phyloP scores from a whole-genome alignment of 1,139 yeast species.

The Hemisphaericaspora lyxosophila region DNA sequence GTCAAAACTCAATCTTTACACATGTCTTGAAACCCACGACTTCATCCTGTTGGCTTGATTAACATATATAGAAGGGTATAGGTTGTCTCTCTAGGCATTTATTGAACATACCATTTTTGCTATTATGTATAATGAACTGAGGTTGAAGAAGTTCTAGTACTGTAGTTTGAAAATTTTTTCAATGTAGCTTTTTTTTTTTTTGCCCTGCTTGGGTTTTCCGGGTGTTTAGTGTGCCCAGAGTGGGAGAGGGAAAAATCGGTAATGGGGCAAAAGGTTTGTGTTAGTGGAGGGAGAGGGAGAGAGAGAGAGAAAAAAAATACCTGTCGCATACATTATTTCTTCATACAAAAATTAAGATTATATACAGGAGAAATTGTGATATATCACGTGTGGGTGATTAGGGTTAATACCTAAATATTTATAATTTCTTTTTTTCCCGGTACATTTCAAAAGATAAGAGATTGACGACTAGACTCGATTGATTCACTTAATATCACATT shows the following conservation, averaged over 20 bases:
- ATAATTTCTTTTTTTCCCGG: too few species aligned
- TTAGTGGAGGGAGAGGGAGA: neutral
- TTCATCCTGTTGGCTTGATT: too few species aligned
- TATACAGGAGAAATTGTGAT: neutral
- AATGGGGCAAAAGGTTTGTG: neutral
- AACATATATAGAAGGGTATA: neutral
- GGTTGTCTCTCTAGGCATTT: neutral
- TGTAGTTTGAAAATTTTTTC: slow-evolving; percentile 9
- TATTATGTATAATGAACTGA: slow-evolving; percentile 8
- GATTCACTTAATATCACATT: too few species aligned
- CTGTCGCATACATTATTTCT: neutral
- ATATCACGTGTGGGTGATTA: neutral
- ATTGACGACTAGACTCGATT: too few species aligned
- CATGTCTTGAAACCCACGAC: too few species aligned
- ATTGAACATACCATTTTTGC: slow-evolving; percentile 18
- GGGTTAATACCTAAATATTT: neutral
- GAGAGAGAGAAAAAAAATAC: too few species aligned
- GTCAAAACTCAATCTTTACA: too few species aligned
- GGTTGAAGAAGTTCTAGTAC: slow-evolving; percentile 1
- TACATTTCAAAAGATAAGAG: too few species aligned
- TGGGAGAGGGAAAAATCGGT: neutral
- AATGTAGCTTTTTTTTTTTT: slow-evolving; percentile 1
- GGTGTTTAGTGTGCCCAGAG: neutral
- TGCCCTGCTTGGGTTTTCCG: neutral
- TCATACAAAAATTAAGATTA: neutral